phyloP scores from a whole-genome alignment of 2,329 filamentous ascomycete species.

The Penicillium sp. region DNA sequence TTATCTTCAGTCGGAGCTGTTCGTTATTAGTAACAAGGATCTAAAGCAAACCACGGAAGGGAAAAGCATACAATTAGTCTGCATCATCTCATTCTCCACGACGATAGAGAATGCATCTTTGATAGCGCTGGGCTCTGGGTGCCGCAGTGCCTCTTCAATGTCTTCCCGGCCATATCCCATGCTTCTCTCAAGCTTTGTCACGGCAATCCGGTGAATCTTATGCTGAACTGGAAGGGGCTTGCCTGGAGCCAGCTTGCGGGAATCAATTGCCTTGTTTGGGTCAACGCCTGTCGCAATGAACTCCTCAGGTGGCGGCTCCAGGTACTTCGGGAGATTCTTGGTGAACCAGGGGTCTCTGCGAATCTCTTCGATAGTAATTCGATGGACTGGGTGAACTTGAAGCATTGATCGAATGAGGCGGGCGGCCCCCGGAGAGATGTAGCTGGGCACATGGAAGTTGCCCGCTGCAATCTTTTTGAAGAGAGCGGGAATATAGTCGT shows the following conservation, averaged over 20 bases:
- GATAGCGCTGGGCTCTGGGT: conserved; percentile 93
- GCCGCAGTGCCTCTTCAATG: conserved; percentile 89
- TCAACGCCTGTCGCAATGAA: conserved; percentile 94
- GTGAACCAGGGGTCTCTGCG: conserved; percentile 92
- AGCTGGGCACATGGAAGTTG: conserved; percentile 88
- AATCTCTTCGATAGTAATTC: conserved; percentile 93
- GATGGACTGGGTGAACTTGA: conserved; percentile 90
- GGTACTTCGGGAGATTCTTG: conserved; percentile 81
- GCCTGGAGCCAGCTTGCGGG: conserved; percentile 77
- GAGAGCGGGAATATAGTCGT: conserved; percentile 95
- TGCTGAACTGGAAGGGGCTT: conserved; percentile 80
- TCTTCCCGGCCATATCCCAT: conserved; percentile 97
- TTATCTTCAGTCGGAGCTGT: conserved; percentile 44
- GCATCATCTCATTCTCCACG: conserved; percentile 96
- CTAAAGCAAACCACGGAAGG: not conserved
- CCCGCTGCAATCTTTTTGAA: conserved; percentile 98
- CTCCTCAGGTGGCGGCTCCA: conserved; percentile 85
- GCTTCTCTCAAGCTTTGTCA: conserved; percentile 93
- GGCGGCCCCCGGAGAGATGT: conserved; percentile 80
- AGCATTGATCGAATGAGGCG: conserved; percentile 87
- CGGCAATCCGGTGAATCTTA: conserved; percentile 88
- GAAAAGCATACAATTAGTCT: conserved; percentile 78
- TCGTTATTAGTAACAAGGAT: conserved; percentile 13
- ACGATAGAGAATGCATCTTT: conserved; percentile 99
- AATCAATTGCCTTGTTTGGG: conserved; percentile 86